These are phyloP conservation scores for Irpex rosettiformis DNA, from an alignment of 1,284 basidiomycete genomes.

Conservation along the genomic window DNA sequence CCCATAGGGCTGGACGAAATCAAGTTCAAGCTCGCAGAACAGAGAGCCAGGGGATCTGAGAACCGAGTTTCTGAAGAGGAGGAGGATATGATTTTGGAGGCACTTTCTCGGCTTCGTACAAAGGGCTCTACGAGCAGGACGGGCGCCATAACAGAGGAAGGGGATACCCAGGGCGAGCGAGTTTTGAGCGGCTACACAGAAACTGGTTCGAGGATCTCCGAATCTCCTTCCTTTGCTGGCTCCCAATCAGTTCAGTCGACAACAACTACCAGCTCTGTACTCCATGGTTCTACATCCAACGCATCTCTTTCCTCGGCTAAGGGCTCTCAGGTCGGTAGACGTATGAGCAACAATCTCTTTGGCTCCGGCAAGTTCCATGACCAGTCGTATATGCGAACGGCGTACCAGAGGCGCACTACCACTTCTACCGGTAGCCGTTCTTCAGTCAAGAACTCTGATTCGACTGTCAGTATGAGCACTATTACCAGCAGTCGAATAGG, in stretches of 20 bases:
- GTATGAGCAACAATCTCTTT: slow-evolving; percentile 81
- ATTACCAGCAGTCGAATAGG: slow-evolving; percentile 21
- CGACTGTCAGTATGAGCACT: slow-evolving; percentile 36
- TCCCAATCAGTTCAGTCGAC: slow-evolving; percentile 43
- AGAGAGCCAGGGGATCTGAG: slow-evolving; percentile 62
- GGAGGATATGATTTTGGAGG: slow-evolving; percentile 78
- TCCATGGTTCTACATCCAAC: slow-evolving; percentile 38
- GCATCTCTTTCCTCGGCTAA: slow-evolving; percentile 34
- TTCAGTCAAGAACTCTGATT: slow-evolving; percentile 51
- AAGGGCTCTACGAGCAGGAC: slow-evolving; percentile 12
- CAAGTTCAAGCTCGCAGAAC: slow-evolving; percentile 64
- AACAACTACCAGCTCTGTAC: slow-evolving; percentile 36
- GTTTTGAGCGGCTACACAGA: slow-evolving; percentile 16
- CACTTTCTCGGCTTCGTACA: slow-evolving; percentile 51
- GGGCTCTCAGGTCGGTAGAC: slow-evolving; percentile 44
- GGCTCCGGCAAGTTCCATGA: slow-evolving; percentile 74
- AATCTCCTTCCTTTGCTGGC: slow-evolving; percentile 19
- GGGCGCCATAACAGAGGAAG: neutral
- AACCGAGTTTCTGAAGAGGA: slow-evolving; percentile 75
- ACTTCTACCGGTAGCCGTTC: slow-evolving; percentile 35
- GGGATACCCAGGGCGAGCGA: slow-evolving; percentile 4
- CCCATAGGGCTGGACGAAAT: slow-evolving; percentile 63
- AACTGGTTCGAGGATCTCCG: slow-evolving; percentile 30
- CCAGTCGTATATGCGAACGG: slow-evolving; percentile 61
- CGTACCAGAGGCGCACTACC: slow-evolving; percentile 38